Base-by-base conservation (phyloP, 495 filamentous ascomycete genomes). In the Penicillium diatomitis region DNA sequence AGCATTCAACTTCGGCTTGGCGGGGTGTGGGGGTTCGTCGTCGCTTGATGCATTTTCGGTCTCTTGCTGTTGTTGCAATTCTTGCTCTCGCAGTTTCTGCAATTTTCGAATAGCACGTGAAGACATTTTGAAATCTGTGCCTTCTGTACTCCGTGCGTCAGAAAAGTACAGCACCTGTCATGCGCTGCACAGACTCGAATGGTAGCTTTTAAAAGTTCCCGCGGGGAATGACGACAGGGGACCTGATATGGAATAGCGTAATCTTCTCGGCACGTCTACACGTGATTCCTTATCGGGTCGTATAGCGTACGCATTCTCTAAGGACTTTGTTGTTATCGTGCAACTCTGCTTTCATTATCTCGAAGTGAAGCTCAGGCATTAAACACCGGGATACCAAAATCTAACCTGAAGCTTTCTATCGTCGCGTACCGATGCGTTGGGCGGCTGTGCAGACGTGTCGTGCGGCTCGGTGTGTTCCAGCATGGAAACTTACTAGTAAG, bases 81-180 rank as follows among this genome's bases (percentile, higher is more conserved):
- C 81, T 72, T 86, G 70, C 53, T 78, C 77, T 44, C 70, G 69
- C 63, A 79, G 73, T 55, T 72, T 80, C 53, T 88, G 86, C 38
- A 90, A 70, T 65, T 87, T 89, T 41, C 87, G 79, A 44, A 92
- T 64, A 32, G 88, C 86, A 51, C 88, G 79, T 31, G 82, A 87
- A 35, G 88, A 90, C 88, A 95, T 95, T 41, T 50, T 29, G 29
- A 41, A 52, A 27, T 35, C 41, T 35, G 20, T 20, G 20, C 20
- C 20, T 20, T 20, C 20, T 20, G 20, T 20, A 20, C 20, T 20
- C 20, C 20, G 2, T 20, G 20, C 20, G 20, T 20, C 20, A 20
- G 20, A 20, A 20, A 20, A 2, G 34, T 32, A 12, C 4, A 32
- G 30, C 12, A 29, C 44, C 34, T 5, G 31, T 35, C 3, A 29